Conservation (phyloP, 306 rosid genomes). For the Oxytropis ochrocephala region DNA sequence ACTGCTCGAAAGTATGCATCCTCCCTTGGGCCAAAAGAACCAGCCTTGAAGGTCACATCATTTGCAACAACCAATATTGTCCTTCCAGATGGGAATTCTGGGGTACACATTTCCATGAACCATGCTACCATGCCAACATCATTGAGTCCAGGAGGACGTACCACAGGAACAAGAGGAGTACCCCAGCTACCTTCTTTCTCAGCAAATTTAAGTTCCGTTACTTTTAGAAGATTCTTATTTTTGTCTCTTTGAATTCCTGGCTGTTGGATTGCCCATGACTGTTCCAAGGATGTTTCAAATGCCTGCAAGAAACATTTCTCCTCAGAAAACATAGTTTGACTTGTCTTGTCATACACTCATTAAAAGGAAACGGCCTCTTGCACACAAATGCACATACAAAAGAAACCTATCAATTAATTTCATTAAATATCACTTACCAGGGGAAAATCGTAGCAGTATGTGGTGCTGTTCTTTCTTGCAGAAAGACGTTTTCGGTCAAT, state of each 20-base stretch:
- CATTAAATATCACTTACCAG: constrained; percentile 50
- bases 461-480: constrained; percentile 87
- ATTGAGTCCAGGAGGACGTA: constrained; percentile 62
- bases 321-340: constrained; percentile 19
- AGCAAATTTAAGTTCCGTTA: constrained; percentile 71
- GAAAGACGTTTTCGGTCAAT: constrained; percentile 74
- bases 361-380: not conserved
- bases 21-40: constrained; percentile 97
- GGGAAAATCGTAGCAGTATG: constrained; percentile 96
- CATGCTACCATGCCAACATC: constrained; percentile 98
- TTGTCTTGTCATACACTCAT: not conserved
- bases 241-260: constrained; percentile 38
- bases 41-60: constrained; percentile 94
- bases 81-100: constrained; percentile 93
- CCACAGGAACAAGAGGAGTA: constrained; percentile 67
- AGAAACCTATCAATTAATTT: not conserved
- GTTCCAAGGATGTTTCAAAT: constrained; percentile 78
- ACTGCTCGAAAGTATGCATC: constrained; percentile 92
- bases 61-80: constrained; percentile 75
- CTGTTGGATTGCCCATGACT: constrained; percentile 61
- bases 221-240: constrained; percentile 54
- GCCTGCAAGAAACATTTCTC: constrained; percentile 52
- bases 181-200: constrained; percentile 83
- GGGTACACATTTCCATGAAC: constrained; percentile 87
- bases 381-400: not conserved